Evolutionary conservation across 805 yeast species (phyloP).

Genomic region (Candida yuanshanica): DNA sequence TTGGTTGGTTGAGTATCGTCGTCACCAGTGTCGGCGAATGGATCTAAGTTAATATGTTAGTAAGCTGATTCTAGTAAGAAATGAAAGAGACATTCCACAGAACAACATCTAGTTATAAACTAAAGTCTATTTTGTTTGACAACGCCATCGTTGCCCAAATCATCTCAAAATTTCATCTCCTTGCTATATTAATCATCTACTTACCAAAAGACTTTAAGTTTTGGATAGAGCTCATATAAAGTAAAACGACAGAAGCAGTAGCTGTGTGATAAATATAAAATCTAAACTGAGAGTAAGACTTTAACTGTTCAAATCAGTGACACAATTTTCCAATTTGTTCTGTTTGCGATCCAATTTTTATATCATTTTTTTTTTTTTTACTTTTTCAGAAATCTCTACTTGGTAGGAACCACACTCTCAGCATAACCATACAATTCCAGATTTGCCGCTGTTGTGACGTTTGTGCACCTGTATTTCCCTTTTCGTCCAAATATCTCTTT

Average conservation of each 20-base stretch:
- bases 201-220: conserved; percentile 71
- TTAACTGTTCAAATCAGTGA: neutral
- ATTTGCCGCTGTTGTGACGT: neutral
- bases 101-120: no score
- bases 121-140: no score
- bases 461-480: neutral
- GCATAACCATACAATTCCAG: neutral
- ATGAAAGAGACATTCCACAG: no score
- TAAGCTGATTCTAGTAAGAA: neutral
- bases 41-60: conserved; percentile 44
- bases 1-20: conserved; percentile 94
- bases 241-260: neutral
- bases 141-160: neutral
- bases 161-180: neutral
- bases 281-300: neutral
- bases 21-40: conserved; percentile 99
- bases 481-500: neutral
- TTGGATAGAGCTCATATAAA: conserved; percentile 82
- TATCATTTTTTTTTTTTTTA: neutral
- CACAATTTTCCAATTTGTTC: no score
- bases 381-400: neutral
- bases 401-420: neutral
- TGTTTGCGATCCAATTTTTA: no score
- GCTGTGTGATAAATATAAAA: neutral
- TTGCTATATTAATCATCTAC: conserved; percentile 13